Base-by-base conservation (phyloP, 805 yeast species). In the Hanseniaspora occidentalis region DNA sequence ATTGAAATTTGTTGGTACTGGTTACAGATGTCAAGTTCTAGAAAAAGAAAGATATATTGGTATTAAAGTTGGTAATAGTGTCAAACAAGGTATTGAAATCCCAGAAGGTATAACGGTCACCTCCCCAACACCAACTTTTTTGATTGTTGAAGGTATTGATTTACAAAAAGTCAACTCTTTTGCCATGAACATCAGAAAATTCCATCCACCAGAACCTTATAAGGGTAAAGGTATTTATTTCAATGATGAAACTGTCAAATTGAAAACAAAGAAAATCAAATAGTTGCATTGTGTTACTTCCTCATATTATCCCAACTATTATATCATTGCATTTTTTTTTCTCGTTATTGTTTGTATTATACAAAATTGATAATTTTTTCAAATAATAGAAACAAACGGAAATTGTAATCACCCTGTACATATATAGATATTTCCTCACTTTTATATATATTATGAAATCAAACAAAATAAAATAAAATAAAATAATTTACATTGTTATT, bases 221-320 rank as follows among this genome's bases (percentile, higher is more conserved):
- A 92, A 92, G 66, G 98, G 98, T 58, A 94, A 94, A 52, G 99
- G 99, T 56, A 81, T 92, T 38, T 92, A 81, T 58, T 80, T 92
- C 38, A 83, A 88, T 61, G 82, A 77, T 54, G 97, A 92, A 67
- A 85, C 94, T 38, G 81, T 92, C 60, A 79, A 77, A 58, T 69
- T 89, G 56, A 92, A 92, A 73, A 84, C 80, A 51, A 84, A 84
- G 73, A 89, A 86, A 73, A 84, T 89, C 60, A 89, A 92, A 77
- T 89, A 71, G 58, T 35, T 33, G 39, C 13, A 9, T 19, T 26
- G n/a, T 29, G n/a, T 29, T 29, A 14, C 10, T 24, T 24, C n/a
- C n/a, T n/a, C n/a, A n/a, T n/a, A n/a, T n/a, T n/a, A n/a, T n/a
- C n/a, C n/a, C n/a, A n/a, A n/a, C n/a, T n/a, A n/a, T n/a, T 25